A percentile compares a stretch with the other conserved stretches of the same genome.
Evolutionary conservation across 352 stramenopile species (phyloP).

Genomic region (Pythium apleroticum): DNA sequence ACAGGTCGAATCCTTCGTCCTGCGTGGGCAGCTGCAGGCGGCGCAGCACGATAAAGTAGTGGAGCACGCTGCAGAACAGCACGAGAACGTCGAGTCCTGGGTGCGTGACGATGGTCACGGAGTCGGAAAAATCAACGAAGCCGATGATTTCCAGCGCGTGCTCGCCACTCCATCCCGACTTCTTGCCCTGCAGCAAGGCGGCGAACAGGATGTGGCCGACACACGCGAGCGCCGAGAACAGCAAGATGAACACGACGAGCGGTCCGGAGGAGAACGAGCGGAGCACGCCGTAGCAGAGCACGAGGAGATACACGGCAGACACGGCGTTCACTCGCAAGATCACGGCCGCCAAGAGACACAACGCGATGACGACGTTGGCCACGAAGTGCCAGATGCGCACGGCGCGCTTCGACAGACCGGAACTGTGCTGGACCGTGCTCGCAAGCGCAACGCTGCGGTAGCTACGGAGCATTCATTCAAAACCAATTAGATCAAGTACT

Average conservation of each 20-base stretch:
- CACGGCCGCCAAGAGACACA: constrained; percentile 56
- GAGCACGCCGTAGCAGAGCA: constrained; percentile 63
- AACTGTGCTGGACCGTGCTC: not conserved
- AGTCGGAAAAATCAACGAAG: constrained; percentile 39
- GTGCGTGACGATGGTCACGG: constrained; percentile 40
- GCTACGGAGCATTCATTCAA: constrained; percentile 5
- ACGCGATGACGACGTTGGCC: constrained; percentile 28
- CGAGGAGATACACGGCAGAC: constrained; percentile 67
- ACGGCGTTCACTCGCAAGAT: constrained; percentile 52
- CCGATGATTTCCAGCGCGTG: constrained; percentile 36
- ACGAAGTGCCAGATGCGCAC: constrained; percentile 17
- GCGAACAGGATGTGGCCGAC: constrained; percentile 45
- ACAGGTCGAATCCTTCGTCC: constrained; percentile 45
- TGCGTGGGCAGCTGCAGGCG: constrained; percentile 36
- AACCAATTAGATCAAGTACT: not conserved
- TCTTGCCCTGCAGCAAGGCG: constrained; percentile 11
- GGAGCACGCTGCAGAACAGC: constrained; percentile 45
- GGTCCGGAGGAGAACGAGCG: constrained; percentile 59
- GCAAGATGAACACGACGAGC: constrained; percentile 46
- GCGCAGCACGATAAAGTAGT: constrained; percentile 66
- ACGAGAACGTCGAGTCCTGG: constrained; percentile 66
- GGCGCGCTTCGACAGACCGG: constrained; percentile 12
- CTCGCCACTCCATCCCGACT: constrained; percentile 19
- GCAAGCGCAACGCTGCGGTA: not conserved
- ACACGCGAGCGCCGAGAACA: constrained; percentile 44